Evolutionary conservation across 352 stramenopile genomes (phyloP).

Genomic region (Phytophthora foliorum): DNA sequence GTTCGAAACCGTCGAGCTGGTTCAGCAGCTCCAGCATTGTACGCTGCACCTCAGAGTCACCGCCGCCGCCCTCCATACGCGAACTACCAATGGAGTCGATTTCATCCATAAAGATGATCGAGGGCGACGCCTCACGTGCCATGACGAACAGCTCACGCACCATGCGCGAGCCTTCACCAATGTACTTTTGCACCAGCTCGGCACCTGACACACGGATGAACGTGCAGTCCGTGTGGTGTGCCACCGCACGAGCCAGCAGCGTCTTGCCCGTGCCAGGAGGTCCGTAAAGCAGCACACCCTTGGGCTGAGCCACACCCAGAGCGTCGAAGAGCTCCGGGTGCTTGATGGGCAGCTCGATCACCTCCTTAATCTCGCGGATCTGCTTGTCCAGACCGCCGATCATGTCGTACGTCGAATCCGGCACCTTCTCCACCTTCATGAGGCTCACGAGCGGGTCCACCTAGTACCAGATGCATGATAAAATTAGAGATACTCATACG

Average conservation of each 20-base stretch:
- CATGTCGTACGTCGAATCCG: constrained; percentile 99
- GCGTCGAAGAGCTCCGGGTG: constrained; percentile 99
- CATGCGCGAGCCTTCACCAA: constrained; percentile 99
- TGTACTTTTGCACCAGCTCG: constrained; percentile 99
- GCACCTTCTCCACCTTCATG: constrained; percentile 99
- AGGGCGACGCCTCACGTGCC: constrained; percentile 97
- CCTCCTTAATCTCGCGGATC: constrained; percentile 99
- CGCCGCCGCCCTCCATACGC: constrained; percentile 92
- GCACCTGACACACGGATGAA: constrained; percentile 99
- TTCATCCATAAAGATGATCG: constrained; percentile 99
- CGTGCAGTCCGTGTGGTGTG: constrained; percentile 99
- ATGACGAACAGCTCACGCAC: constrained; percentile 99
- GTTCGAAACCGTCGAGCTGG: constrained; percentile 98
- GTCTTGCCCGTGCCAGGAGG: constrained; percentile 99
- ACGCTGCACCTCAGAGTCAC: constrained; percentile 99
- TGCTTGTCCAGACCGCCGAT: constrained; percentile 99
- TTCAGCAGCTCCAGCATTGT: constrained; percentile 99
- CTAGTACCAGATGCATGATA: constrained; percentile 13
- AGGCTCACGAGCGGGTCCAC: constrained; percentile 94
- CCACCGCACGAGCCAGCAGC: constrained; percentile 97
- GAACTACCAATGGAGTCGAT: constrained; percentile 99
- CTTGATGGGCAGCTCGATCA: constrained; percentile 99
- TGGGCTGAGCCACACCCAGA: constrained; percentile 98
- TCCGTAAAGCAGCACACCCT: constrained; percentile 96
- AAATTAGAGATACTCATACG: constrained; percentile 12